Evolutionary conservation across 2,329 filamentous ascomycete genomes (phyloP).

Genomic region (Penicillium sp.): DNA sequence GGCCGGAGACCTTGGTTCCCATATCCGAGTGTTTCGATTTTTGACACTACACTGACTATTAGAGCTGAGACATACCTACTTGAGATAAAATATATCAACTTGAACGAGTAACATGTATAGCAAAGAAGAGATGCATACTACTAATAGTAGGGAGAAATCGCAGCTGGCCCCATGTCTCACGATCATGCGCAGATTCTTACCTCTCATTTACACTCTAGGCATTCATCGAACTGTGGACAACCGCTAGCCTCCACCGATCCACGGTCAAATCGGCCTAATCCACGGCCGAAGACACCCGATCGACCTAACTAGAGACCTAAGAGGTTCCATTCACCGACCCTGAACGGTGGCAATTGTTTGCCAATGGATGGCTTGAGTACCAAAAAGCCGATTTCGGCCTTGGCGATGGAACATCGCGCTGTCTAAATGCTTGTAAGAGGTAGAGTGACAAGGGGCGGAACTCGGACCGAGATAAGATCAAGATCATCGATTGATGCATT

Average conservation of each 20-base stretch:
- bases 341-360: background rate
- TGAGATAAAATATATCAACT: no score
- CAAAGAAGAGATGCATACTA: no score
- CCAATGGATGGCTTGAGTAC: background rate
- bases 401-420: background rate
- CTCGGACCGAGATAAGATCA: background rate
- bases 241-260: background rate
- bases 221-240: background rate
- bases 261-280: background rate
- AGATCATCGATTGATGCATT: background rate
- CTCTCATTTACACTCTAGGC: background rate
- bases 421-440: background rate
- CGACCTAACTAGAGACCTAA: background rate
- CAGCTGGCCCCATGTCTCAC: background rate
- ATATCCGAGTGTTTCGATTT: no score
- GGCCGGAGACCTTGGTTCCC: no score
- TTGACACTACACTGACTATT: no score
- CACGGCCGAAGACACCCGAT: background rate
- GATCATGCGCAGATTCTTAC: background rate
- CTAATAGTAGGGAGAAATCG: background rate
- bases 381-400: constrained; percentile 2
- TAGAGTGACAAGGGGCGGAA: background rate
- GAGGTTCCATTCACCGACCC: background rate
- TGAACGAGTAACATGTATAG: no score
- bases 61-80: no score